Evolutionary conservation across 1,284 basidiomycete species (phyloP).

Genomic region (Schizophyllum amplum): DNA sequence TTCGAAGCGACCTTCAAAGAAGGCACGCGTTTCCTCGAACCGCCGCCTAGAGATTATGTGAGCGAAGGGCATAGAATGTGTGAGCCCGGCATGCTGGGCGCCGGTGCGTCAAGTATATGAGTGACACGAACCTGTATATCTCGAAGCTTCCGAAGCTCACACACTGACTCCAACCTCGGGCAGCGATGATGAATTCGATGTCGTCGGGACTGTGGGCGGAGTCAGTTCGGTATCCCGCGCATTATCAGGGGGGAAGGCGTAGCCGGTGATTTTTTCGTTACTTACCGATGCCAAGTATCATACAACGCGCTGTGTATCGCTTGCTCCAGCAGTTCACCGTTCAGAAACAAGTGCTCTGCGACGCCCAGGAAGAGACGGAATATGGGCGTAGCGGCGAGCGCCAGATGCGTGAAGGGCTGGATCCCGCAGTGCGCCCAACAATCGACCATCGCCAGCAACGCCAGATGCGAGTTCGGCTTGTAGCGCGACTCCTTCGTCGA

Average conservation of each 20-base stretch:
- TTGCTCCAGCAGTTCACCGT: constrained; percentile 48
- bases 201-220: constrained; percentile 49
- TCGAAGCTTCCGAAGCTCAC: constrained; percentile 92
- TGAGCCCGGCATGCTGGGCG: no score
- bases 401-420: constrained; percentile 87
- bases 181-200: constrained; percentile 90
- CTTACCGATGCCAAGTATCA: constrained; percentile 70
- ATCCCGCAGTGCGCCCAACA: constrained; percentile 90
- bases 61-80: no score
- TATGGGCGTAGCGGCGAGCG: constrained; percentile 91
- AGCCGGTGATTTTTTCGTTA: no score
- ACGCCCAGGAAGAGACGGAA: constrained; percentile 98
- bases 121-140: constrained; percentile 50
- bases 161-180: constrained; percentile 95
- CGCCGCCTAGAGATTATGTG: constrained; percentile 41
- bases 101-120: no score
- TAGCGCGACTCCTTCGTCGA: constrained; percentile 24
- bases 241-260: no score
- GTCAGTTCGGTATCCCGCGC: not conserved
- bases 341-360: constrained; percentile 90
- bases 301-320: constrained; percentile 74
- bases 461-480: constrained; percentile 83
- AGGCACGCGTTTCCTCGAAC: constrained; percentile 76
- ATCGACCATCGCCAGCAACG: constrained; percentile 97
- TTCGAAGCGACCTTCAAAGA: constrained; percentile 86